phyloP scores from a whole-genome alignment of 2,329 filamentous ascomycete genomes.

The Botrytis cinerea region DNA sequence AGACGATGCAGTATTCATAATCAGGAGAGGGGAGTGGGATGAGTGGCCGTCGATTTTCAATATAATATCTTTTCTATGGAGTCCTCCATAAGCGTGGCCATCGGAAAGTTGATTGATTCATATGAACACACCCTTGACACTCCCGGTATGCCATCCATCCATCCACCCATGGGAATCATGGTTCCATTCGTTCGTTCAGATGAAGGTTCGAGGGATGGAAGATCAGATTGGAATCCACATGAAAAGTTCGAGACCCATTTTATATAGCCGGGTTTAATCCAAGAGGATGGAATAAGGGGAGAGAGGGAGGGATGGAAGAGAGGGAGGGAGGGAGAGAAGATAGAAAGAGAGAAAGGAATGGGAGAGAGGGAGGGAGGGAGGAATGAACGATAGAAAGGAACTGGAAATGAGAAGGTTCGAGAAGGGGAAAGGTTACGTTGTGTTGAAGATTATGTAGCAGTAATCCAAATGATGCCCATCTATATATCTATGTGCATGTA shows the following conservation, averaged over 20 bases:
- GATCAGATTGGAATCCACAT: conserved; percentile 1
- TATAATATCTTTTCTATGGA: conserved; percentile 8
- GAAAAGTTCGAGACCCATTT: not conserved
- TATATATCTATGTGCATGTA: too few relatives aligned
- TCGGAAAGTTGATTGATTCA: not conserved
- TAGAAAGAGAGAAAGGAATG: not conserved
- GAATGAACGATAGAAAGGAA: not conserved
- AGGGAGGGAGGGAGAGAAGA: too few relatives aligned
- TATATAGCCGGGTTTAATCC: not conserved
- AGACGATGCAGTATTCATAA: not conserved
- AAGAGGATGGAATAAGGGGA: not conserved
- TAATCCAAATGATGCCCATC: not conserved
- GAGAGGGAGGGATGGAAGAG: not conserved
- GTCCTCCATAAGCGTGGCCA: not conserved
- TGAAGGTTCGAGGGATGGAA: not conserved
- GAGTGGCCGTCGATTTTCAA: not conserved
- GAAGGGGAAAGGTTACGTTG: not conserved
- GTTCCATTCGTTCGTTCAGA: not conserved
- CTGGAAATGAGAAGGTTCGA: not conserved
- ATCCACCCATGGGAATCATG: not conserved
- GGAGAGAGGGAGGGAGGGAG: not conserved
- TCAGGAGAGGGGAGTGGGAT: conserved; percentile 3
- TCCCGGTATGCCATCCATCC: not conserved
- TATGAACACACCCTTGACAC: not conserved
- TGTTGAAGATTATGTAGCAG: not conserved